phyloP scores from a whole-genome alignment of 805 yeast genomes.

The Pichia kluyveri region DNA sequence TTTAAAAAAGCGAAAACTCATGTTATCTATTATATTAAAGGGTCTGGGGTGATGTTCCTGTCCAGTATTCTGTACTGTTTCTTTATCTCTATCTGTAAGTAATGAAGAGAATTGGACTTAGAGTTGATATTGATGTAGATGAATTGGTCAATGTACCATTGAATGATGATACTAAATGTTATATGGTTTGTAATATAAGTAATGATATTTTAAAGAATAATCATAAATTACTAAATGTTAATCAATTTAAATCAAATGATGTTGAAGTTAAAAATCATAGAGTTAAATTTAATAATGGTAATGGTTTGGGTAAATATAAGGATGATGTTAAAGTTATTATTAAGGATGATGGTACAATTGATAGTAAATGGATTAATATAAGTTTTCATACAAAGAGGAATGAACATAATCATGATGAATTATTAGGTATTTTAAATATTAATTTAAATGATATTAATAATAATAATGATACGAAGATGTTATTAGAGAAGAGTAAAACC shows the following conservation, averaged over 20 bases:
- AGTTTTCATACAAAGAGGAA: slow-evolving; percentile 26
- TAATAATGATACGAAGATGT: slow-evolving; percentile 33
- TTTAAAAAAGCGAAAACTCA: neutral
- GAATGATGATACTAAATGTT: slow-evolving; percentile 52
- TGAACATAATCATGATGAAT: slow-evolving; percentile 27
- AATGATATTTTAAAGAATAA: slow-evolving; percentile 11
- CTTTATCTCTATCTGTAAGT: neutral
- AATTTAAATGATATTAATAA: slow-evolving; percentile 66
- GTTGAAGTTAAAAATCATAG: slow-evolving; percentile 39
- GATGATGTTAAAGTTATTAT: slow-evolving; percentile 31
- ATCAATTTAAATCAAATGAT: slow-evolving; percentile 22
- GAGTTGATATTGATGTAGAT: slow-evolving; percentile 46
- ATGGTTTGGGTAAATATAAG: slow-evolving; percentile 13
- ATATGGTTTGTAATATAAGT: slow-evolving; percentile 33
- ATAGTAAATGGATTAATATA: slow-evolving; percentile 31
- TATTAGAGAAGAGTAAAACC: slow-evolving; percentile 70
- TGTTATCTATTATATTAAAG: too few relatives aligned
- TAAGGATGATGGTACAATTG: slow-evolving; percentile 28
- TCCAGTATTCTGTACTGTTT: neutral
- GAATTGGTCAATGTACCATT: slow-evolving; percentile 85
- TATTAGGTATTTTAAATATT: slow-evolving; percentile 57
- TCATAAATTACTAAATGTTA: slow-evolving; percentile 11
- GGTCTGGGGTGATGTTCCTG: neutral
- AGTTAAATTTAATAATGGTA: slow-evolving; percentile 33
- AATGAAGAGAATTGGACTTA: slow-evolving; percentile 32